These are phyloP conservation scores for Skeletonema menzelii DNA, from an alignment of 108 stramenopile genomes.

Conservation along the genomic window DNA sequence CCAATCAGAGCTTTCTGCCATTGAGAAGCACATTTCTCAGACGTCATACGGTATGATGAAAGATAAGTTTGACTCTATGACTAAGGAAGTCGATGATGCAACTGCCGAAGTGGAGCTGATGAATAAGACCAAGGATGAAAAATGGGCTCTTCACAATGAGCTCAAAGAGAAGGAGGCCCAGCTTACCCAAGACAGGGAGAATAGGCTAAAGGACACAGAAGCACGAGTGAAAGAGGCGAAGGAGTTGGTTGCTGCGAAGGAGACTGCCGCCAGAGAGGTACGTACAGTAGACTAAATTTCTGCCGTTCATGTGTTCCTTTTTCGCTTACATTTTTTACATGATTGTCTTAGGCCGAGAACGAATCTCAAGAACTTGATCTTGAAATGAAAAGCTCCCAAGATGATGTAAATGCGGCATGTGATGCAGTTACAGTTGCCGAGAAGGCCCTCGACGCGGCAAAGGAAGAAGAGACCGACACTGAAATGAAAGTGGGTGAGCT, in stretches of 20 bases:
- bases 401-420: constrained; percentile 64
- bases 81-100: constrained; percentile 66
- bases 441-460: constrained; percentile 63
- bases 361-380: constrained; percentile 73
- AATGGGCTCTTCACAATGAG: constrained; percentile 82
- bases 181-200: constrained; percentile 75
- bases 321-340: background rate
- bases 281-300: constrained; percentile 7
- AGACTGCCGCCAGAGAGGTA: constrained; percentile 71
- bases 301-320: background rate
- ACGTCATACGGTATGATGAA: constrained; percentile 81
- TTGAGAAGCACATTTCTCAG: constrained; percentile 89
- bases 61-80: constrained; percentile 72
- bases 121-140: constrained; percentile 71
- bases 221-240: constrained; percentile 69
- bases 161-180: constrained; percentile 84
- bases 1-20: constrained; percentile 64
- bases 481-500: constrained; percentile 82
- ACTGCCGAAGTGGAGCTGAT: constrained; percentile 60
- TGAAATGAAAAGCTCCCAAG: constrained; percentile 77
- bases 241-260: constrained; percentile 52
- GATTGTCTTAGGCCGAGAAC: constrained; percentile 53
- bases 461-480: constrained; percentile 54
- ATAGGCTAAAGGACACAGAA: constrained; percentile 75
- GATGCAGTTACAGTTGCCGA: constrained; percentile 66